phyloP scores from a whole-genome alignment of 371 early-diverging fungal genomes.

The Choanephora cucurbitarum region DNA sequence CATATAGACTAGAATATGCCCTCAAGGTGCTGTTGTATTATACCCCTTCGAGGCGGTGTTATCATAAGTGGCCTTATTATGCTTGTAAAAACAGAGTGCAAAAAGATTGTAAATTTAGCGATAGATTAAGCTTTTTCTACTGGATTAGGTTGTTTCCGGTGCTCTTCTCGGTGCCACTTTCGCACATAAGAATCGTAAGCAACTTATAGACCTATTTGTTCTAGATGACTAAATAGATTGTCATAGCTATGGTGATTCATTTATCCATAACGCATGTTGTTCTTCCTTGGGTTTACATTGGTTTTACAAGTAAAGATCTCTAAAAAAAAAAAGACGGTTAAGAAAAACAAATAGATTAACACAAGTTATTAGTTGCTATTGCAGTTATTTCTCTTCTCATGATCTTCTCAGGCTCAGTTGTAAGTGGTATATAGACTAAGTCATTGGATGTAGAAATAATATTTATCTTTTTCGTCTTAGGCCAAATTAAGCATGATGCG shows the following conservation, averaged over 20 bases:
- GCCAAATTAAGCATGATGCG: constrained; percentile 50
- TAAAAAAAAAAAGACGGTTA: not conserved
- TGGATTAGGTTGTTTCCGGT: constrained; percentile 39
- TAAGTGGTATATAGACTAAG: constrained; percentile 17
- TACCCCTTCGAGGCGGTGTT: constrained; percentile 45
- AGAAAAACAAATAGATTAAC: too few species aligned
- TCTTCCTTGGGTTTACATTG: constrained; percentile 49
- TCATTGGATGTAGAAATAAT: too few species aligned
- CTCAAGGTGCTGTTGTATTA: constrained; percentile 45
- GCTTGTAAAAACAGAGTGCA: constrained; percentile 33
- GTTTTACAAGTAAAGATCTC: constrained; percentile 32
- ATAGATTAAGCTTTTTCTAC: not conserved
- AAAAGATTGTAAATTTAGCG: constrained; percentile 3
- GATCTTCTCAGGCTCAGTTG: constrained; percentile 33
- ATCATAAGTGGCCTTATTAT: constrained; percentile 35
- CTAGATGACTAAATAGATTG: constrained; percentile 3
- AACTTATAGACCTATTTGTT: not conserved
- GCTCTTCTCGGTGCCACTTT: constrained; percentile 42
- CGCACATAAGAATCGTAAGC: constrained; percentile 50
- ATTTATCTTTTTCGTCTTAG: too few species aligned
- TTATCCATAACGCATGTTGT: constrained; percentile 24
- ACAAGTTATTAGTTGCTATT: constrained; percentile 28
- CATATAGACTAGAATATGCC: constrained; percentile 15
- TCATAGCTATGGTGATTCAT: constrained; percentile 46
- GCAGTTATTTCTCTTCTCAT: constrained; percentile 40